Evolutionary conservation across 305 asterid species (phyloP).

Genomic region (Plantago coronopus): DNA sequence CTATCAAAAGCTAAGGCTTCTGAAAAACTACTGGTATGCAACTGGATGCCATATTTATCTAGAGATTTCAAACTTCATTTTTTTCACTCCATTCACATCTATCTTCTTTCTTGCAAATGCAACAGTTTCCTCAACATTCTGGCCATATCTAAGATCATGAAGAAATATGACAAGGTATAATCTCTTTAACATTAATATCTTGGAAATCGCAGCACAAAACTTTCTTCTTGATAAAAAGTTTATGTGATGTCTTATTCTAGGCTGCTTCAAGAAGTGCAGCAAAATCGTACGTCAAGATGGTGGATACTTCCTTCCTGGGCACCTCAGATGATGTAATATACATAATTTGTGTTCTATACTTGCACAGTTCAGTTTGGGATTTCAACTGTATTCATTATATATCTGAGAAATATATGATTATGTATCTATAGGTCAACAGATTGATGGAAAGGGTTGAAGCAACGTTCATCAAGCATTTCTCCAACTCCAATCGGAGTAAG

Average conservation of each 20-base stretch:
- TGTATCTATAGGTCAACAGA: slow-evolving; percentile 39
- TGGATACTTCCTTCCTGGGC: slow-evolving; percentile 58
- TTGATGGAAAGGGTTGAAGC: slow-evolving; percentile 69
- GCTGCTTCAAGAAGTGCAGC: slow-evolving; percentile 59
- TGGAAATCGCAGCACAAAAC: no score
- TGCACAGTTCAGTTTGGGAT: neutral
- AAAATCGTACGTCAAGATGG: slow-evolving; percentile 57
- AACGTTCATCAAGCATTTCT: slow-evolving; percentile 66
- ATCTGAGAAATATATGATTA: neutral
- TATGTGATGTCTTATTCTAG: slow-evolving; percentile 25
- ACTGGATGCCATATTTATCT: neutral
- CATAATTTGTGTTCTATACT: neutral
- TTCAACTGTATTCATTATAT: no score
- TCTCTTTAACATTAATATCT: no score
- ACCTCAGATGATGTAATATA: slow-evolving; percentile 63
- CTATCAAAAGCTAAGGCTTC: slow-evolving; percentile 61
- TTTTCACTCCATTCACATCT: neutral
- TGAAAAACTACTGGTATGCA: slow-evolving; percentile 58
- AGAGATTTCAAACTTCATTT: neutral
- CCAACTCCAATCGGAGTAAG: slow-evolving; percentile 68
- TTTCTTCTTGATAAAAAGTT: no score
- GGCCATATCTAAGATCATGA: no score
- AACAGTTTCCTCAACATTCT: slow-evolving; percentile 59
- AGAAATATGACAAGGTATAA: no score
- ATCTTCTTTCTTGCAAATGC: slow-evolving; percentile 11